These are phyloP conservation scores for Amauroascus verrucosus DNA, from an alignment of 2,329 filamentous ascomycete genomes.

Conservation along the genomic window DNA sequence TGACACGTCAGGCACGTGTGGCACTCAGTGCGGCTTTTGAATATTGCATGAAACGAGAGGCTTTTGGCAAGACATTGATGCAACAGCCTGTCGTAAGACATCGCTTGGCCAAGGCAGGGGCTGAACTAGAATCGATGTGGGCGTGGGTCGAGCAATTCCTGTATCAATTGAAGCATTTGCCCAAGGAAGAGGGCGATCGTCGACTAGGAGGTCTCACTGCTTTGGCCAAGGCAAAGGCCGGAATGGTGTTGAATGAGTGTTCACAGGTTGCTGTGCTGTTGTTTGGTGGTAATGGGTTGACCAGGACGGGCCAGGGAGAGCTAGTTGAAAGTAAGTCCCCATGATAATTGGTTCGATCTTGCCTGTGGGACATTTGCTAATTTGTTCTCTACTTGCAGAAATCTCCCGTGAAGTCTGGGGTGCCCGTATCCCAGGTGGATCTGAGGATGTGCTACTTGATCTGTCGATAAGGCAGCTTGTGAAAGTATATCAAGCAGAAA, in stretches of 20 bases:
- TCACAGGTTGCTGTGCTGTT: conserved; percentile 58
- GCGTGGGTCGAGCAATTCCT: conserved; percentile 64
- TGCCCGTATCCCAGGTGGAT: conserved; percentile 55
- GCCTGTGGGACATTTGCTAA: conserved; percentile 22
- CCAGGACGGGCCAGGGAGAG: conserved; percentile 59
- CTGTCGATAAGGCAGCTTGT: conserved; percentile 59
- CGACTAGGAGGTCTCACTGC: conserved; percentile 62
- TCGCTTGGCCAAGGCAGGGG: conserved; percentile 59
- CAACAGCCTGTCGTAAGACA: conserved; percentile 66
- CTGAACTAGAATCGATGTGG: conserved; percentile 57
- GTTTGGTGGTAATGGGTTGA: conserved; percentile 66
- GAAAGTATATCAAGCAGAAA: conserved; percentile 48
- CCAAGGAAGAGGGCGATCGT: conserved; percentile 36
- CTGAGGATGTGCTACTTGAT: conserved; percentile 64
- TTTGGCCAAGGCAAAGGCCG: conserved; percentile 60
- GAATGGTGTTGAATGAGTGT: conserved; percentile 61
- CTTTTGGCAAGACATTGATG: conserved; percentile 58
- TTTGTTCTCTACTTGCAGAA: conserved; percentile 28
- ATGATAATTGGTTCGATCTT: too few species aligned
- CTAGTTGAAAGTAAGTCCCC: conserved; percentile 58
- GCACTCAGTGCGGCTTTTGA: conserved; percentile 51
- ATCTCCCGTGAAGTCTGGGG: conserved; percentile 56
- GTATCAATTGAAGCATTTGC: conserved; percentile 55
- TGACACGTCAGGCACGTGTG: conserved; percentile 53
- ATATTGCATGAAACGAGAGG: conserved; percentile 56